Base-by-base conservation (phyloP, 352 stramenopile species). In the Poterioochromonas sp. region DNA sequence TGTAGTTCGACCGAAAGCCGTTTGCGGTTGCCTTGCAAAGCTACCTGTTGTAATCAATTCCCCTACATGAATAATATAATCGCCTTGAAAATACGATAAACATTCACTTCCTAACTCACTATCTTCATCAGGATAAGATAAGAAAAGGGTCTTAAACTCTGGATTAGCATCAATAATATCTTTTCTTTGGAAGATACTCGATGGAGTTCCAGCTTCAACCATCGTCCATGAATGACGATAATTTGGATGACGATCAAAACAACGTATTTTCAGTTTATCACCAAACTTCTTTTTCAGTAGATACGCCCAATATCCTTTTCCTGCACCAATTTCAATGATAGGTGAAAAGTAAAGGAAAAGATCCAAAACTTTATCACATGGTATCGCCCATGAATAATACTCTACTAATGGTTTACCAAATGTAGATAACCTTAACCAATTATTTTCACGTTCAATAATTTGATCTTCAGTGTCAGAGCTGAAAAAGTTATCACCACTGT, bases 381-480 rank as follows among this genome's bases (percentile, higher is more conserved):
- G 65, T 34, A 74, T 54, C 18, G 65, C 65, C 65, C 65, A 74
- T 5, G 65, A 34, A 35, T 58, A 74, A 11, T 74, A 54, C 65
- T 54, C 29, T 5, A 40, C 2, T 5, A 40, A 44, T 71, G 62
- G 62, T 29, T 71, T 15, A 44, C 62, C 62, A 41, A 71, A 15
- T 26, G 41, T 29, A 8, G 39, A 11, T 29, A 71, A 44, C 5
- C 62, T 12, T 8, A 71, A 5, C 62, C 62, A 71, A 44, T 44
- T 22, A 44, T 29, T 35, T 40, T 5, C 15, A 35, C 32, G 11
- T 29, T 20, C 29, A 41, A 32, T 29, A 18, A 54, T n/a, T 39
- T 2, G 1, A 8, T 74, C 65, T 34, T 15, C 65, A n/a, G n/a
- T n/a, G n/a, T n/a, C n/a, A n/a, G n/a, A n/a, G n/a, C n/a, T n/a